Evolutionary conservation across 2,329 filamentous ascomycete species (phyloP), one percentile per base, ranked within the genome.

Genomic region (Exophiala spinifera): DNA sequence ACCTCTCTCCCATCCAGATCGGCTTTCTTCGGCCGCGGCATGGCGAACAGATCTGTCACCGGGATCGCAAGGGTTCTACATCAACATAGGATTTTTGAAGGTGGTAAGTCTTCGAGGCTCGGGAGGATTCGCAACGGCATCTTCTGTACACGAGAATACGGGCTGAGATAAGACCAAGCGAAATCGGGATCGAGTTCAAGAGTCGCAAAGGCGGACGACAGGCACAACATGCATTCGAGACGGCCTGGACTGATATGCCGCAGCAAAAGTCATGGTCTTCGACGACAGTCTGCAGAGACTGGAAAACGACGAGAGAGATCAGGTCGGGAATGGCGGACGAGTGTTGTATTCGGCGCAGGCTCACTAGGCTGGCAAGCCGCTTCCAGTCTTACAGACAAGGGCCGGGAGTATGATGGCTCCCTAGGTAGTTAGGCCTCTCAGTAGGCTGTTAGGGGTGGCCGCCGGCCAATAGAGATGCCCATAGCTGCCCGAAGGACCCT

Each of bases 21-120:
- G 40, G 61, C 33, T 49, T 81, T 83, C 75, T 84, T 85, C 45
- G 83, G 82, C 64, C 84, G 80, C 67, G 84, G 85, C 85, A 87
- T 85, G 49, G 51, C 53, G 37, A 47, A 19, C 23, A 47, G 21
- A 46, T 19, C 17, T 48, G 49, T 53, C 48, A 60, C 51, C 55
- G 46, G 43, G 31, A 46, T 33, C 25, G 46, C 17, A 46, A 44
- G 25, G 48, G 47, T 36, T 34, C 54, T 21, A 57, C 54, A 56
- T 58, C 45, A 62, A 44, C 49, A 48, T 47, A 51, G 43, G 31
- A 19, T 11, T 20, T 23, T 10, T n/a, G n/a, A n/a, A 25, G 8
- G 23, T 20, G 19, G 49, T 13, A 45, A n/a, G 33, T 49, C 6
- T 21, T 23, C 17, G 15, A 15, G 23, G 40, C n/a, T 20, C 21